phyloP scores from a whole-genome alignment of 2,329 filamentous ascomycete species.

The Talaromyces funiculosus region DNA sequence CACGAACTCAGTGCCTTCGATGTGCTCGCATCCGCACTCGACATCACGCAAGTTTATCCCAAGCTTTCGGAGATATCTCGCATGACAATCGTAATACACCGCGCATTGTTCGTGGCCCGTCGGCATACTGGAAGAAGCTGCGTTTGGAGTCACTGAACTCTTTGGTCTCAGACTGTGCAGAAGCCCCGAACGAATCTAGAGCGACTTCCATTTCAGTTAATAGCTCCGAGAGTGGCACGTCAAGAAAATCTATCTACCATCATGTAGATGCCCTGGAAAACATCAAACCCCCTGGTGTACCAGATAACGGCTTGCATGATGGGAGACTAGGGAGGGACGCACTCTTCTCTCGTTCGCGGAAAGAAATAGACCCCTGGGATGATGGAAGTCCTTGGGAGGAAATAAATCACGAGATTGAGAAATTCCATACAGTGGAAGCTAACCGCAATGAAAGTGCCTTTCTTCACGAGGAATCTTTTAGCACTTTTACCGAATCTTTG shows the following conservation, averaged over 20 bases:
- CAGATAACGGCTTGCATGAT: neutral
- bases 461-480: neutral
- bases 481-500: neutral
- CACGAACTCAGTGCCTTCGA: neutral
- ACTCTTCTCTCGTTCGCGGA: neutral
- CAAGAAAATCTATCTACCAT: neutral
- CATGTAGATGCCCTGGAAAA: neutral
- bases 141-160: neutral
- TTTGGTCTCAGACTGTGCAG: neutral
- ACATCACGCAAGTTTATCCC: neutral
- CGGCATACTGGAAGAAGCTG: conserved; percentile 1
- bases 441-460: neutral
- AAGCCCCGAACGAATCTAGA: neutral
- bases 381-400: neutral
- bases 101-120: neutral
- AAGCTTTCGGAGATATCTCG: neutral
- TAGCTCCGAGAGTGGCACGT: neutral
- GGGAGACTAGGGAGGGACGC: neutral
- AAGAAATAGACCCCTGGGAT: neutral
- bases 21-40: neutral
- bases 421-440: neutral
- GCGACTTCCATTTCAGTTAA: neutral
- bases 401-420: neutral
- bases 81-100: neutral
- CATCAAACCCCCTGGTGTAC: neutral